phyloP scores from a whole-genome alignment of 805 yeast species.

The Yarrowia sp. region DNA sequence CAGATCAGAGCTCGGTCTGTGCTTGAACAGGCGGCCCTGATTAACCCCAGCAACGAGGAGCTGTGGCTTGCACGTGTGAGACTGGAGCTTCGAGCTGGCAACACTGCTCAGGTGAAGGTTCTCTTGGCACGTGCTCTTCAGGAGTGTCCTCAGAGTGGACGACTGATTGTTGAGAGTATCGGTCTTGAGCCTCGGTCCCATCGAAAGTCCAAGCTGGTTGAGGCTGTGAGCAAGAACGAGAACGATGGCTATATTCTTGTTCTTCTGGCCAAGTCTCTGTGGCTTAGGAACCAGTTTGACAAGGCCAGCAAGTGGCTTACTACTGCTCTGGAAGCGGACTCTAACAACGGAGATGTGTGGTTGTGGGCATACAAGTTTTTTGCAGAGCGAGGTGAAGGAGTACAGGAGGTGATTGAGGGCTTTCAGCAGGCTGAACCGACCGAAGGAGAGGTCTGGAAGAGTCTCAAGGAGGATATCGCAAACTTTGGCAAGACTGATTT shows the following conservation, averaged over 20 bases:
- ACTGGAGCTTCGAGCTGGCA: slow-evolving; percentile 62
- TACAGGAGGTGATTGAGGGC: slow-evolving; percentile 50
- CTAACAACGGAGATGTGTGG: slow-evolving; percentile 78
- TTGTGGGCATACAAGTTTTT: slow-evolving; percentile 63
- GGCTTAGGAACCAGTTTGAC: slow-evolving; percentile 56
- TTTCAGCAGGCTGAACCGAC: slow-evolving; percentile 59
- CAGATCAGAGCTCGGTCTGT: slow-evolving; percentile 70
- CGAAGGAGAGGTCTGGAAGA: slow-evolving; percentile 4
- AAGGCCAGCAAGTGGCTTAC: slow-evolving; percentile 79
- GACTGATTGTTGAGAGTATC: slow-evolving; percentile 71
- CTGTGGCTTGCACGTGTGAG: slow-evolving; percentile 65
- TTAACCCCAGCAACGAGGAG: slow-evolving; percentile 57
- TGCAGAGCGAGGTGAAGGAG: slow-evolving; percentile 51
- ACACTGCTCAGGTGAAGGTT: slow-evolving; percentile 60
- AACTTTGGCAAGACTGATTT: neutral
- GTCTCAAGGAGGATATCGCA: neutral
- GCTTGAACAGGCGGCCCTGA: slow-evolving; percentile 68
- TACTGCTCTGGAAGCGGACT: slow-evolving; percentile 63
- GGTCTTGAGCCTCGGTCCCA: slow-evolving; percentile 54
- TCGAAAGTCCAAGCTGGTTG: slow-evolving; percentile 66
- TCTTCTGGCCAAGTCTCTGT: slow-evolving; percentile 71
- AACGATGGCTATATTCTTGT: slow-evolving; percentile 65
- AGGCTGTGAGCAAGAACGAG: slow-evolving; percentile 72
- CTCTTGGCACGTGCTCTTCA: slow-evolving; percentile 66
- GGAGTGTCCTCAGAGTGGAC: slow-evolving; percentile 63